A percentile compares a stretch with the other conserved stretches of the same genome.
These are phyloP conservation scores for Fusarium zealandicum DNA, from an alignment of 2,329 filamentous ascomycete genomes.

Conservation along the genomic window DNA sequence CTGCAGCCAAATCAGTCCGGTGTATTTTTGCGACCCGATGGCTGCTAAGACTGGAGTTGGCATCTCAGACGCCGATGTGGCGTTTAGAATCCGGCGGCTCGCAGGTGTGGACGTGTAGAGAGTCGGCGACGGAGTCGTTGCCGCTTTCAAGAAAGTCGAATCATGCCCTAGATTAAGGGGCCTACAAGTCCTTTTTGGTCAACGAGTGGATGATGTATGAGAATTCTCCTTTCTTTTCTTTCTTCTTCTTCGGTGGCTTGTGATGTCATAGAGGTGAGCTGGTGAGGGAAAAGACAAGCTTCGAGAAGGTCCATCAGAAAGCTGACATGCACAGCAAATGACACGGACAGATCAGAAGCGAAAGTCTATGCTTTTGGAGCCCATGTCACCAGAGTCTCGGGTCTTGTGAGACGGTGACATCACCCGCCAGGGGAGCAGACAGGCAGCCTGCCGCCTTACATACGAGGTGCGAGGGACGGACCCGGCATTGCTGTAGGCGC, in stretches of 20 bases:
- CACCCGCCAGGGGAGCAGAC: constrained; percentile 31
- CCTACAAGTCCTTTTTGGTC: constrained; percentile 1
- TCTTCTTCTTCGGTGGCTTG: background rate
- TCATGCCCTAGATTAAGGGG: constrained; percentile 13
- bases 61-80: constrained; percentile 32
- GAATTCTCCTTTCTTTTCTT: background rate
- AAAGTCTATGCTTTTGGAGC: constrained; percentile 2
- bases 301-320: constrained; percentile 6
- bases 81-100: constrained; percentile 33
- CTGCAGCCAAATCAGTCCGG: too few relatives aligned
- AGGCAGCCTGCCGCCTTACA: constrained; percentile 25
- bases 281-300: constrained; percentile 1
- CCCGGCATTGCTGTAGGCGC: constrained; percentile 7
- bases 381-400: constrained; percentile 34
- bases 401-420: constrained; percentile 39
- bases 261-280: background rate
- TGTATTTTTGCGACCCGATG: too few relatives aligned
- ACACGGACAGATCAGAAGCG: background rate
- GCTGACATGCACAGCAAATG: constrained; percentile 8
- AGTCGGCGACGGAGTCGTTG: constrained; percentile 27
- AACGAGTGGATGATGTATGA: background rate
- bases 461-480: too few relatives aligned
- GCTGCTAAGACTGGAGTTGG: constrained; percentile 31
- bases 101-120: constrained; percentile 28
- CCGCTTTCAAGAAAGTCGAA: constrained; percentile 21